Conservation (phyloP, 2,329 filamentous ascomycete genomes). For the Taxawa tesnikishii region DNA sequence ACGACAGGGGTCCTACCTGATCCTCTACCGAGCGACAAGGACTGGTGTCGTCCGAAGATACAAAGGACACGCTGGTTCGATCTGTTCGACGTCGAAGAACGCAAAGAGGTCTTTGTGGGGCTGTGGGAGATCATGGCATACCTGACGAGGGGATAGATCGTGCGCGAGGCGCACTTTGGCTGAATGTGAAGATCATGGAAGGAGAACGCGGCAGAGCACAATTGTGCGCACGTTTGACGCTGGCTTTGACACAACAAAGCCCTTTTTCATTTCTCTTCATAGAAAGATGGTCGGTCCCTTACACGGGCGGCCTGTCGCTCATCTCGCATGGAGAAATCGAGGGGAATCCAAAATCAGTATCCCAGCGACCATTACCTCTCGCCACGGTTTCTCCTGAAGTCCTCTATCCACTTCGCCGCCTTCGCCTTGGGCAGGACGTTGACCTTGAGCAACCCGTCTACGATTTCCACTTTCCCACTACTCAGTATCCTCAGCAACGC, state of each 20-base stretch:
- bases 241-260: too few species aligned
- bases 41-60: slow-evolving; percentile 41
- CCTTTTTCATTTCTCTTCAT: too few species aligned
- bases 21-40: slow-evolving; percentile 18
- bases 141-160: slow-evolving; percentile 21
- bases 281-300: too few species aligned
- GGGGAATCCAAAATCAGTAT: too few species aligned
- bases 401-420: slow-evolving; percentile 64
- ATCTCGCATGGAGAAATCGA: too few species aligned
- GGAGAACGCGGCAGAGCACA: too few species aligned
- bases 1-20: slow-evolving; percentile 27
- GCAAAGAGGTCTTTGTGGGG: slow-evolving; percentile 42
- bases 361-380: too few species aligned
- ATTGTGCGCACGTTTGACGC: too few species aligned
- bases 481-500: slow-evolving; percentile 61
- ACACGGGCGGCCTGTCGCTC: too few species aligned
- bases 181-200: too few species aligned
- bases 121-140: slow-evolving; percentile 48
- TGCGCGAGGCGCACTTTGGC: too few species aligned
- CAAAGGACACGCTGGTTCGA: slow-evolving; percentile 48
- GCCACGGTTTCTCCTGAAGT: too few species aligned
- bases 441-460: slow-evolving; percentile 73
- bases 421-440: slow-evolving; percentile 66
- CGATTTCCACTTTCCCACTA: slow-evolving; percentile 69
- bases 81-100: slow-evolving; percentile 40